Conservation (phyloP, 2,329 filamentous ascomycete genomes). For the Pseudofabraea citricarpa region DNA sequence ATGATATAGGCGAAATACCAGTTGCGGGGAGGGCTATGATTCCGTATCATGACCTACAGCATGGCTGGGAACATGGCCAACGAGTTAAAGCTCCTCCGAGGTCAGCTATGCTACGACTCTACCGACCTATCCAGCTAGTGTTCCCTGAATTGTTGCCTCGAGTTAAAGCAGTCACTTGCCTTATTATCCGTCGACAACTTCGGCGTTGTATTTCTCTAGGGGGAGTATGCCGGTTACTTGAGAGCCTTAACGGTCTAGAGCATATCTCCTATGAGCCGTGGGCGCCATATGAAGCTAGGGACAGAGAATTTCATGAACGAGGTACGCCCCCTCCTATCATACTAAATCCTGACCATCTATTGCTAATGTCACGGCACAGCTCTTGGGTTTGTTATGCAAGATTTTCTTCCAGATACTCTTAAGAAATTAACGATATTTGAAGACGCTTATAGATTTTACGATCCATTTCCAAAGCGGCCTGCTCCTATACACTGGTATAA, state of each 20-base stretch:
- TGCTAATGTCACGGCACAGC: no score
- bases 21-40: slow-evolving; percentile 10
- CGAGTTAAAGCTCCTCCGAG: slow-evolving; percentile 19
- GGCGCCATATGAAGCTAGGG: slow-evolving; percentile 10
- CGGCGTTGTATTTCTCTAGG: slow-evolving; percentile 20
- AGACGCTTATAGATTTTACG: no score
- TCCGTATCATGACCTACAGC: slow-evolving; percentile 22
- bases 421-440: no score
- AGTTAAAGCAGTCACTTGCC: slow-evolving; percentile 25
- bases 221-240: slow-evolving; percentile 16
- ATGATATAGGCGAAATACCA: no score
- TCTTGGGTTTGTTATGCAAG: no score
- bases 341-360: slow-evolving; percentile 22
- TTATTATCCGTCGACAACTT: slow-evolving; percentile 30
- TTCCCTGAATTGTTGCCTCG: slow-evolving; percentile 14
- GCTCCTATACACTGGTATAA: slow-evolving; percentile 1
- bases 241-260: slow-evolving; percentile 23
- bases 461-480: slow-evolving; percentile 3
- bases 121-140: slow-evolving; percentile 9
- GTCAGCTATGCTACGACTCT: slow-evolving; percentile 23
- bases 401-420: no score
- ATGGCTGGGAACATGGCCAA: slow-evolving; percentile 29
- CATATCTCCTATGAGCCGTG: slow-evolving; percentile 30
- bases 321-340: slow-evolving; percentile 25
- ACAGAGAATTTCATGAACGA: slow-evolving; percentile 7